Base-by-base conservation (phyloP, 1,139 yeast species). In the Pichia sp. region DNA sequence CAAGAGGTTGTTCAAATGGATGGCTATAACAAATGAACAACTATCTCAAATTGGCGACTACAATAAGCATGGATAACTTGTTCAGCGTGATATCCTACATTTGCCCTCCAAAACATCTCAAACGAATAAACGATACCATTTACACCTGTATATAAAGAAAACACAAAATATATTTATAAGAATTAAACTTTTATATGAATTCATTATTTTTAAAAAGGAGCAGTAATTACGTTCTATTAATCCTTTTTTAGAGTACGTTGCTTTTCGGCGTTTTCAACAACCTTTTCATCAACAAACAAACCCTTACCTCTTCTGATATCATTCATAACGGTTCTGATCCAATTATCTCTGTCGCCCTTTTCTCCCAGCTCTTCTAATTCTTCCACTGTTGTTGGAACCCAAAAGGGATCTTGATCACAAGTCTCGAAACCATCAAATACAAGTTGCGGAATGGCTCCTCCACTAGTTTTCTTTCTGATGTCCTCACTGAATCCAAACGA, bases 351-450 rank as follows among this genome's bases (percentile, higher is more conserved):
- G 62, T 95, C 99, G 0, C 97, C 96, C 60, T 81, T 79, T 59
- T 89, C 96, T 28, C 99, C 99, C 47, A 88, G 73, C 55, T 90
- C 96, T 66, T 93, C 99, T 47, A 93, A 71, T 66, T 95, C 99
- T 67, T 90, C 98, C 62, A 88, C 97, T 0, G 99, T 95, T 6
- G 93, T 88, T n/a, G 99, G 99, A 12, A 93, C 96, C 99, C 99
- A 95, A 75, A 86, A 95, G 41, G 99, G 99, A 72, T 95, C 98
- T 59, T 87, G 80, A 57, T 89, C 96, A 49, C 91, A 78, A 58
- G 84, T 73, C 62, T 90, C 95, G 67, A 79, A 95, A 1, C 99
- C 99, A 45, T 86, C 80, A 64, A 93, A 93, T 6, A 91, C 88
- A 54, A 95, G 75, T 68, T 93, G 99, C 0, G 99, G 99, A 64